Base-by-base conservation (phyloP, 257 asterid species). In the Rhazya stricta region DNA sequence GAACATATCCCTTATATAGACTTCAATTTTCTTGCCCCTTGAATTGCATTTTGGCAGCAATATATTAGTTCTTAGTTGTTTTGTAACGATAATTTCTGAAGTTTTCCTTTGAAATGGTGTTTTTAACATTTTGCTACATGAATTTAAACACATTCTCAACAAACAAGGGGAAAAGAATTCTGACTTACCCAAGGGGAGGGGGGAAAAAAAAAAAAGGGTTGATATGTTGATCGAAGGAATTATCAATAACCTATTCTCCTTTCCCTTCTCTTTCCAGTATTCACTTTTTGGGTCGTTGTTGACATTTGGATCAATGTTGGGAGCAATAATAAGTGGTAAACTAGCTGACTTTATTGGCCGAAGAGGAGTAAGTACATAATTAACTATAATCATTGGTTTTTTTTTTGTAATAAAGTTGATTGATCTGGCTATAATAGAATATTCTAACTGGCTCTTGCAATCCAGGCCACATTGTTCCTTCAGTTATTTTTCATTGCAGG, bases 221-320 rank as follows among this genome's bases (percentile, higher is more conserved):
- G 13, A 43, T 43, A 43, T 8, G 48, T 43, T 7, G 48, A 43
- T 43, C 48, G 9, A 43, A 6, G 9, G 11, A 43, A 43, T 43
- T 7, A 43, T 43, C 48, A 7, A 6, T 43, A 43, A 43, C 32
- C 21, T 43, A 34, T 68, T 56, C 53, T 32, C 36, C 5, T 27
- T 61, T 16, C 62, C 39, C 10, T 27, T 65, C 19, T 67, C 29
- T 56, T 32, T 71, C 12, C 73, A 77, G 84, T 77, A 81, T 61
- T 81, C 84, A 11, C 21, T 73, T 46, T 67, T 81, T 77, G 84
- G 84, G 42, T 78, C 84, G 18, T 29, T 81, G 29, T 32, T 69
- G 74, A 77, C 78, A 54, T 75, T 81, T 42, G 81, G 84, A 67
- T 73, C 81, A 53, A 74, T 75, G 70, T 34, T 81, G 0, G 84